Conservation (phyloP, 2,329 filamentous ascomycete genomes). For the Saccharata proteae region DNA sequence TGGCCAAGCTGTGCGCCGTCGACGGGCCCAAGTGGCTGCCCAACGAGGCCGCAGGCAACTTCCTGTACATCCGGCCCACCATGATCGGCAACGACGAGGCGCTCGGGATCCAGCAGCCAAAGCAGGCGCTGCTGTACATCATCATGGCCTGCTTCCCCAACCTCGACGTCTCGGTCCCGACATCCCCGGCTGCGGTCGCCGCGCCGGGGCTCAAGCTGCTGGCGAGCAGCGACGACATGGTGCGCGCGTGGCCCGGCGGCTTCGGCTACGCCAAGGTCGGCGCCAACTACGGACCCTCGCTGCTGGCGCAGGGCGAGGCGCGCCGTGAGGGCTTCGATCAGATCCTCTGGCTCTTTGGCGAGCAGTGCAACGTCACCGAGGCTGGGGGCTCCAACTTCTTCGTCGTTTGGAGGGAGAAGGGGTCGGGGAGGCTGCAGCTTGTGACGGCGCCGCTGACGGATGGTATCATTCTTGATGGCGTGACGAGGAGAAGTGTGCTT, state of each 20-base stretch:
- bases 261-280: constrained; percentile 89
- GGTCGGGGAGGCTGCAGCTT: constrained; percentile 50
- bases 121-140: constrained; percentile 79
- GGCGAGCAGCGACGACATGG: constrained; percentile 68
- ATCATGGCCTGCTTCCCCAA: constrained; percentile 43
- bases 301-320: constrained; percentile 69
- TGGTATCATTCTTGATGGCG: constrained; percentile 74
- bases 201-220: constrained; percentile 50
- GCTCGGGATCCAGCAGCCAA: constrained; percentile 68
- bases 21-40: constrained; percentile 75
- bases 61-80: constrained; percentile 76
- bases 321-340: constrained; percentile 65
- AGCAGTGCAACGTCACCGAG: constrained; percentile 70
- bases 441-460: constrained; percentile 76
- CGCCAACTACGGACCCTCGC: constrained; percentile 80
- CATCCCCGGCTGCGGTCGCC: constrained; percentile 11
- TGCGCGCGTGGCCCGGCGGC: constrained; percentile 85
- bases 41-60: constrained; percentile 51
- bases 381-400: constrained; percentile 92
- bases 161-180: constrained; percentile 20
- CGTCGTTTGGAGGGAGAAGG: constrained; percentile 59
- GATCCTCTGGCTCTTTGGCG: constrained; percentile 85
- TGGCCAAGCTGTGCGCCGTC: constrained; percentile 57
- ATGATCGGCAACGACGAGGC: constrained; percentile 73
- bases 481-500: constrained; percentile 72